Evolutionary conservation across 2,329 filamentous ascomycete genomes (phyloP), one percentile per base, ranked within the genome.

Genomic region (Colletotrichum sp.): DNA sequence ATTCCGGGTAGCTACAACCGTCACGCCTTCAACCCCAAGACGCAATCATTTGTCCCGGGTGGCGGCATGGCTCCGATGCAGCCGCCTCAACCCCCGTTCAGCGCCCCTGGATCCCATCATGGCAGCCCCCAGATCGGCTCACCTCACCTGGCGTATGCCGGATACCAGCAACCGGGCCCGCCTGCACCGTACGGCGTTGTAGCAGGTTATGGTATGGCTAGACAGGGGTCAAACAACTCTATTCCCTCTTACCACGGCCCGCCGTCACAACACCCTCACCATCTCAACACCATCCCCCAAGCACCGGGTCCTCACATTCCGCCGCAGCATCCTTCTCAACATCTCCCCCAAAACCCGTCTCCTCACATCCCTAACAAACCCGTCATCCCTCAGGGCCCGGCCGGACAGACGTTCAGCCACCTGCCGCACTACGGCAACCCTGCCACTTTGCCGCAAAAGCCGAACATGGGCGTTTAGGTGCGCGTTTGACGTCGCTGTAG

Each of bases 21-120:
- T 74, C 95, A 95, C 80, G 92, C 94, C 15, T 98, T 99, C 87
- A 98, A 98, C 82, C 96, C 96, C 1, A 96, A 98, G 86, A 98
- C 95, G 18, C 95, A 98, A 81, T 95, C 96, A 0, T 98, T 99
- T 84, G 92, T 98, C 28, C 96, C 96, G 3, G 88, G 77, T 32
- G 84, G 85, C 22, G 82, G 91, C 76, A 88, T 84, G 77, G 84
- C 86, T 34, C 86, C 88, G 5, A 86, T 88, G 78, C 89, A 88
- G 55, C 85, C 86, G 36, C 86, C 88, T 8, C 85, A 88, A 76
- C 86, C 86, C 18, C 86, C 87, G 1, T 91, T 88, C 76, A 88
- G 84, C 59, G 87, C 87, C 39, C 85, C 85, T 10, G 86, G 85
- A 52, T 88, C 87, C 52, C 89, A 90, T 76, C 88, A 89, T 68